A percentile compares a stretch with the other conserved stretches of the same genome.
These are phyloP conservation scores for Jaenimonas drosophilae DNA, from an alignment of 208 protist species.

Conservation along the genomic window DNA sequence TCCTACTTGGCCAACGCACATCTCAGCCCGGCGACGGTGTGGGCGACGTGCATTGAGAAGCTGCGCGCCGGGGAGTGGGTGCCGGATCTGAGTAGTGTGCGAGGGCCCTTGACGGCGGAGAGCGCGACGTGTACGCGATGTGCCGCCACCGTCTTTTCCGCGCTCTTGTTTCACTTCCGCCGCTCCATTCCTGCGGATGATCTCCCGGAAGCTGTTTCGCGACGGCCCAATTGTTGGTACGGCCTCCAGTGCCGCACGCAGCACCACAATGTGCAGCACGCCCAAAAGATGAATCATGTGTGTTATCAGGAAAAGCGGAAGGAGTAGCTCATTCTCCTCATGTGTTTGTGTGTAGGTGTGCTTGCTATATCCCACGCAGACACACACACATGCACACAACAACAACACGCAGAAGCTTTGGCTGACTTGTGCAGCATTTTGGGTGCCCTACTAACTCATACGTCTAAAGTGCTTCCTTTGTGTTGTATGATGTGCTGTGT, in stretches of 20 bases:
- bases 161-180: conserved; percentile 75
- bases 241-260: conserved; percentile 80
- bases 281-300: conserved; percentile 81
- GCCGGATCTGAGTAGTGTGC: conserved; percentile 46
- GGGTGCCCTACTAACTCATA: too few relatives aligned
- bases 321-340: conserved; percentile 26
- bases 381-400: too few relatives aligned
- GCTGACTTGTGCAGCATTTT: too few relatives aligned
- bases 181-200: conserved; percentile 28
- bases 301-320: conserved; percentile 86
- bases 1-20: conserved; percentile 31
- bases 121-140: conserved; percentile 51
- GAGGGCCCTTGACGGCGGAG: conserved; percentile 21
- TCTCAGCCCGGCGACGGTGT: conserved; percentile 23
- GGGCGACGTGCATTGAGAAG: conserved; percentile 36
- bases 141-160: conserved; percentile 33
- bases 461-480: too few relatives aligned
- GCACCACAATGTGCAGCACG: conserved; percentile 69
- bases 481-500: too few relatives aligned
- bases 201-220: conserved; percentile 46
- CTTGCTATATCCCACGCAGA: too few relatives aligned
- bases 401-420: too few relatives aligned
- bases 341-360: too few relatives aligned
- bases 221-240: conserved; percentile 81
- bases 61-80: conserved; percentile 32